Conservation (phyloP, 768 basidiomycete species). For the Nidularia sp. region DNA sequence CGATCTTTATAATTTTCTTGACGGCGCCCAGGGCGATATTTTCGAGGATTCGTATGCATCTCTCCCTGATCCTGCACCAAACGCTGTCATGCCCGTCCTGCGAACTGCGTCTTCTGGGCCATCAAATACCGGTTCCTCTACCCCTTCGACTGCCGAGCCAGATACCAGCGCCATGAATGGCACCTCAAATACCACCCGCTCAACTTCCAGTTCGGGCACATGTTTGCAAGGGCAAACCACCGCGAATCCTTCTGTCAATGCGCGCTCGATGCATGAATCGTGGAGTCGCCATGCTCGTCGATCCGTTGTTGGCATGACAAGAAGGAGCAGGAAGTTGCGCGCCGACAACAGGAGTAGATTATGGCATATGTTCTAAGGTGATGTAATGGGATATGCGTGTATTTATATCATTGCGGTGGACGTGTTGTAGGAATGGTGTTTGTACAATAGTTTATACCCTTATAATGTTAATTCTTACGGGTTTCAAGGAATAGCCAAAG, state of each 20-base stretch:
- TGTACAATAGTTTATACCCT: too few species aligned
- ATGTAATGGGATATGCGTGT: not conserved
- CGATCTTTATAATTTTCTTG: constrained; percentile 63
- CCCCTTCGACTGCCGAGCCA: not conserved
- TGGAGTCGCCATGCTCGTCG: constrained; percentile 4
- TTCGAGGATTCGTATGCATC: constrained; percentile 53
- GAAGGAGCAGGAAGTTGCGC: constrained; percentile 2
- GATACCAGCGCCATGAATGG: not conserved
- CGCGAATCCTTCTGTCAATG: not conserved
- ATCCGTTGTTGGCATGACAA: constrained; percentile 1
- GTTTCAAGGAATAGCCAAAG: too few species aligned
- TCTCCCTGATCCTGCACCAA: constrained; percentile 41
- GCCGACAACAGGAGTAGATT: not conserved
- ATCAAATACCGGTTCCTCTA: not conserved
- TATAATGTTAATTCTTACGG: too few species aligned
- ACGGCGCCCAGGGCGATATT: constrained; percentile 74
- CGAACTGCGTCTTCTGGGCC: constrained; percentile 10
- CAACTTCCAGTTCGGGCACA: not conserved
- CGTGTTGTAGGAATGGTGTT: too few species aligned
- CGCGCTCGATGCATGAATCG: not conserved
- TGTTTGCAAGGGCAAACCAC: not conserved
- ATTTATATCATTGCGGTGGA: not conserved
- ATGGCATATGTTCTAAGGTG: constrained; percentile 5
- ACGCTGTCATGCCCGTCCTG: constrained; percentile 28
- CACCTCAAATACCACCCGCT: not conserved